These are phyloP conservation scores for Geoglossum glabrum DNA, from an alignment of 495 filamentous ascomycete species.

Conservation along the genomic window DNA sequence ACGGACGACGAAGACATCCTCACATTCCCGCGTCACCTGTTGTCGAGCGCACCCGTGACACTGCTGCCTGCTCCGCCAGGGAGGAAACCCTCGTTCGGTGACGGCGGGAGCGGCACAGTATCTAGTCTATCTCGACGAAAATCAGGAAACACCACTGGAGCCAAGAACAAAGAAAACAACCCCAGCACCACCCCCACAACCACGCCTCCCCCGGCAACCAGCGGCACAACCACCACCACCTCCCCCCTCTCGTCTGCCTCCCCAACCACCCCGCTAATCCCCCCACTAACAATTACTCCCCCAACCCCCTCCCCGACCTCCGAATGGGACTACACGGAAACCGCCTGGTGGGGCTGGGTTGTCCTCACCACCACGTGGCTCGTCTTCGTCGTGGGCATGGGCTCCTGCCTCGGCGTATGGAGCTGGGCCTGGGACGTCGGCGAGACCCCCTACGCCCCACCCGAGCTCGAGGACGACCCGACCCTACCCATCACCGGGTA, in stretches of 20 bases:
- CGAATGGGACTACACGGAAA: constrained; percentile 77
- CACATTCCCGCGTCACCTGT: constrained; percentile 28
- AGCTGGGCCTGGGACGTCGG: constrained; percentile 98
- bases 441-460: constrained; percentile 84
- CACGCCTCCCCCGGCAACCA: too few species aligned
- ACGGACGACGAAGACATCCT: constrained; percentile 65
- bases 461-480: constrained; percentile 79
- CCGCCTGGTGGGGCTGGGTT: constrained; percentile 92
- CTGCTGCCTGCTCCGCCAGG: constrained; percentile 39
- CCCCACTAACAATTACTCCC: too few species aligned
- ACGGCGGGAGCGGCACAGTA: constrained; percentile 10
- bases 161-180: too few species aligned
- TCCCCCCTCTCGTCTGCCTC: background rate
- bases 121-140: constrained; percentile 5
- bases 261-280: constrained; percentile 6
- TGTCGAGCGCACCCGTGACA: constrained; percentile 22
- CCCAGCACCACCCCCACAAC: background rate
- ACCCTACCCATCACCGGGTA: constrained; percentile 91
- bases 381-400: constrained; percentile 90
- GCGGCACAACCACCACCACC: background rate
- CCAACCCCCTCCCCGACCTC: constrained; percentile 19
- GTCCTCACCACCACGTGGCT: constrained; percentile 78
- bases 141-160: background rate
- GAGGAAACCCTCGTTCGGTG: constrained; percentile 36
- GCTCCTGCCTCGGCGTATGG: constrained; percentile 92